Evolutionary conservation across 177 flowering plant species (phyloP).

Genomic region (Vitis hybrid): DNA sequence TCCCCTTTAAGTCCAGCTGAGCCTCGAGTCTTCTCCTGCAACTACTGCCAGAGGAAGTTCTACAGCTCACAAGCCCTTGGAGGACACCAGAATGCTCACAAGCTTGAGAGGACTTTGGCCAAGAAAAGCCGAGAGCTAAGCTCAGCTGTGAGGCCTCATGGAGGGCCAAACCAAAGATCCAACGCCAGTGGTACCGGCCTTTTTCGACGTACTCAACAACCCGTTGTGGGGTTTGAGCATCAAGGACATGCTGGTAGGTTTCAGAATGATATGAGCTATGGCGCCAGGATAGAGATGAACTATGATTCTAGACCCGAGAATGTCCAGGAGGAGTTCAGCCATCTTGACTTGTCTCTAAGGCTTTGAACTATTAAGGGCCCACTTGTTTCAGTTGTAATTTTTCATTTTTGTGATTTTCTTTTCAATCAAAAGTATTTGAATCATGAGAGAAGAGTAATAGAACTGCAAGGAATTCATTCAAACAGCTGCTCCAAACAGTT

Average conservation of each 20-base stretch:
- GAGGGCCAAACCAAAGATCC: constrained; percentile 22
- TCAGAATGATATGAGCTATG: constrained; percentile 14
- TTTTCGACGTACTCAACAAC: constrained; percentile 2
- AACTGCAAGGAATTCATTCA: too few relatives aligned
- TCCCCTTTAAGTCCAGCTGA: constrained; percentile 27
- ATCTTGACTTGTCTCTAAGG: constrained; percentile 55
- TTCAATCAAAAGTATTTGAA: too few relatives aligned
- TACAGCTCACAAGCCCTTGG: constrained; percentile 90
- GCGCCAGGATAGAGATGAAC: constrained; percentile 22
- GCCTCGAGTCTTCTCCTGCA: constrained; percentile 71
- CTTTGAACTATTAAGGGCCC: constrained; percentile 24
- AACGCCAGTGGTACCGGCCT: constrained; percentile 11
- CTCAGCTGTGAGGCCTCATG: constrained; percentile 24
- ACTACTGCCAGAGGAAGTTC: constrained; percentile 82
- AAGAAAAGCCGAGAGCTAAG: constrained; percentile 41
- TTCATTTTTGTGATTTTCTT: too few relatives aligned
- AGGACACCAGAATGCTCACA: constrained; percentile 97
- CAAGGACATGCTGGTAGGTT: constrained; percentile 27
- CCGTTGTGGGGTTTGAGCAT: constrained; percentile 7
- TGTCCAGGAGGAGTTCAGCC: constrained; percentile 32
- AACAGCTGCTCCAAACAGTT: too few relatives aligned
- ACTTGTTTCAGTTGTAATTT: too few relatives aligned
- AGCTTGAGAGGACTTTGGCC: constrained; percentile 61
- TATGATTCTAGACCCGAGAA: constrained; percentile 21
- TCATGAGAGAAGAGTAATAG: too few relatives aligned